Evolutionary conservation across 768 basidiomycete genomes (phyloP).

Genomic region (Tylopilus subfusipes): DNA sequence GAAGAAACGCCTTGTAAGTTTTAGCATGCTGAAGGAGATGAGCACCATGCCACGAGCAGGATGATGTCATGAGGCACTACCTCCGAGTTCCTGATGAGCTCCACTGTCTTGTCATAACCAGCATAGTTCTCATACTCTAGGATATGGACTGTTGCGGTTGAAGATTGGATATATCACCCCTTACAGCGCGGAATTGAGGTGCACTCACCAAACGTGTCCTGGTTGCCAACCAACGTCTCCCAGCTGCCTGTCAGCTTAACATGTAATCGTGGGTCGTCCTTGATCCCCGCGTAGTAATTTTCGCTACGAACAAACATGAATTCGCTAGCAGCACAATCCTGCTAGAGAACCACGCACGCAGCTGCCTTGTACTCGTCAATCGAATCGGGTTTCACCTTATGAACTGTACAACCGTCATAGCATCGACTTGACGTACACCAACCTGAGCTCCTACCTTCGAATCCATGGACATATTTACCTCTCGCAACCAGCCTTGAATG

Average conservation of each 20-base stretch:
- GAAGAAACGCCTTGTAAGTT: slow-evolving; percentile 72
- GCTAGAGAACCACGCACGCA: slow-evolving; percentile 53
- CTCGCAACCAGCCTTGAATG: slow-evolving; percentile 88
- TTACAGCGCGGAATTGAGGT: slow-evolving; percentile 22
- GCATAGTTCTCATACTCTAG: slow-evolving; percentile 93
- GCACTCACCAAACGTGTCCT: slow-evolving; percentile 74
- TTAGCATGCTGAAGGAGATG: slow-evolving; percentile 49
- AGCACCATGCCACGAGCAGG: background rate
- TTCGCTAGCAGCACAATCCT: background rate
- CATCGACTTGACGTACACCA: background rate
- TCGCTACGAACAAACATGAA: slow-evolving; percentile 47
- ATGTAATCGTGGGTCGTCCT: slow-evolving; percentile 64
- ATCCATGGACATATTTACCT: slow-evolving; percentile 90
- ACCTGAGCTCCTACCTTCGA: slow-evolving; percentile 56
- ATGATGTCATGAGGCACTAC: slow-evolving; percentile 39
- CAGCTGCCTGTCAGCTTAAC: slow-evolving; percentile 93
- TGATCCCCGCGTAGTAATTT: slow-evolving; percentile 78
- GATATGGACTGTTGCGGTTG: slow-evolving; percentile 52
- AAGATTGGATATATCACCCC: background rate
- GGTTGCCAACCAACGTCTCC: slow-evolving; percentile 87
- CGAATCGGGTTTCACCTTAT: slow-evolving; percentile 80
- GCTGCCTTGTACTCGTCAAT: slow-evolving; percentile 83
- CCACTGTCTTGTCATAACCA: slow-evolving; percentile 77
- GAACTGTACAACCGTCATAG: slow-evolving; percentile 47
- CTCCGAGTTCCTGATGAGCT: slow-evolving; percentile 60